Evolutionary conservation across 1,284 basidiomycete genomes (phyloP), one percentile per base, ranked within the genome.

Genomic region (Ustilago tritici): DNA sequence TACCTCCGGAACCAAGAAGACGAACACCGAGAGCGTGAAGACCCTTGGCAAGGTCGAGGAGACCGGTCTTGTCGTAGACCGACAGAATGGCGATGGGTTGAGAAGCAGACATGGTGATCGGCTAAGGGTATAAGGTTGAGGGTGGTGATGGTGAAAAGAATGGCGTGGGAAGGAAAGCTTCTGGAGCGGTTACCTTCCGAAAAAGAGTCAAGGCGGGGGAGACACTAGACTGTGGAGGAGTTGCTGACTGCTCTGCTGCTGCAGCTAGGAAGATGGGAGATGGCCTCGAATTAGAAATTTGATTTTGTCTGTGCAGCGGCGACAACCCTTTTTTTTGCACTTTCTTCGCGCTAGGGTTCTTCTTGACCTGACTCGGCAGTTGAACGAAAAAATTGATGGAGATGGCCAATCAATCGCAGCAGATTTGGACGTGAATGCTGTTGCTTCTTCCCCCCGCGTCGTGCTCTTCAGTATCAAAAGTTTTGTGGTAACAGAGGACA

Each of bases 61-160:
- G 91, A 84, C 92, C 91, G 50, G 93, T 91, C 89, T 99, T 99
- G 89, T 99, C 95, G 87, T 98, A 99, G 66, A 99, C 97, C 49
- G 95, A 98, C 65, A 99, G 89, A 66, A 99, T 89, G 34, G 96
- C 96, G 80, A 80, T 83, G 34, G 77, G 79, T 61, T 78, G 79
- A 14, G 74, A 65, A 41, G 70, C 60, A 64, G 76, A 74, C 76
- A 76, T 76, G 59, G 17, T 32, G 54, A 31, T 54, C 47, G 32
- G 17, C 28, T 52, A 34, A 54, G 23, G 43, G 47, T 34, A 15
- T 59, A 46, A 38, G 46, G 59, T n/a, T 56, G 65, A 47, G 56
- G 54, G 41, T 40, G 46, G 23, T 31, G 55, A 49, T 36, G 60
- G 35, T 31, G 31, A 38, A 34, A 34, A 47, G 53, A 32, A 41